These are phyloP conservation scores for Globisporangium echinulatum DNA, from an alignment of 352 stramenopile genomes.

Conservation along the genomic window DNA sequence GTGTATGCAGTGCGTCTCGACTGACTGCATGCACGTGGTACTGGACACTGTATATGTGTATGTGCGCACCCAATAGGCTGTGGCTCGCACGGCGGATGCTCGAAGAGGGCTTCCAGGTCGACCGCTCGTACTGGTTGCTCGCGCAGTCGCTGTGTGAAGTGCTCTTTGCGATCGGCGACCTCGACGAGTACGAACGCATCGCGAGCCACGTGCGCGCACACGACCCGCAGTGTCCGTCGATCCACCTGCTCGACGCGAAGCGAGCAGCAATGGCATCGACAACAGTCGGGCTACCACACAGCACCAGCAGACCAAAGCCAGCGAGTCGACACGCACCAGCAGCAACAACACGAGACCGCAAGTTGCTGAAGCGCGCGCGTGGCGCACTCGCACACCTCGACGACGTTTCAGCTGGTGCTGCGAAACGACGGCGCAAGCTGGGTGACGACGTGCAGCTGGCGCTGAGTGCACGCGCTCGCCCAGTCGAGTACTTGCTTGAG, in stretches of 20 bases:
- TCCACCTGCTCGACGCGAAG: constrained; percentile 23
- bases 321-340: not conserved
- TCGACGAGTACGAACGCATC: constrained; percentile 38
- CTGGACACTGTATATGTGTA: not conserved
- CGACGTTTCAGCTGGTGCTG: constrained; percentile 3
- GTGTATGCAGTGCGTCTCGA: no score
- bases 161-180: constrained; percentile 44
- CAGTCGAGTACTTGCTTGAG: constrained; percentile 34
- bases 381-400: constrained; percentile 6
- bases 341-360: constrained; percentile 5
- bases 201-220: constrained; percentile 32
- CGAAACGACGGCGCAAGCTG: constrained; percentile 30
- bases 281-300: not conserved
- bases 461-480: constrained; percentile 10
- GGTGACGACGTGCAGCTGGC: constrained; percentile 14
- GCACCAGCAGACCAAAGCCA: no score
- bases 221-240: constrained; percentile 34
- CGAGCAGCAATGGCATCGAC: not conserved
- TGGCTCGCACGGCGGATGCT: constrained; percentile 54
- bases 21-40: not conserved
- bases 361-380: constrained; percentile 13
- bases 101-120: constrained; percentile 50
- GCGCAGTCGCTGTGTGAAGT: constrained; percentile 53
- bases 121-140: constrained; percentile 61
- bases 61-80: constrained; percentile 18